Evolutionary conservation across 192 early-diverging fungal species (phyloP).

Genomic region (Coemansia sp.): DNA sequence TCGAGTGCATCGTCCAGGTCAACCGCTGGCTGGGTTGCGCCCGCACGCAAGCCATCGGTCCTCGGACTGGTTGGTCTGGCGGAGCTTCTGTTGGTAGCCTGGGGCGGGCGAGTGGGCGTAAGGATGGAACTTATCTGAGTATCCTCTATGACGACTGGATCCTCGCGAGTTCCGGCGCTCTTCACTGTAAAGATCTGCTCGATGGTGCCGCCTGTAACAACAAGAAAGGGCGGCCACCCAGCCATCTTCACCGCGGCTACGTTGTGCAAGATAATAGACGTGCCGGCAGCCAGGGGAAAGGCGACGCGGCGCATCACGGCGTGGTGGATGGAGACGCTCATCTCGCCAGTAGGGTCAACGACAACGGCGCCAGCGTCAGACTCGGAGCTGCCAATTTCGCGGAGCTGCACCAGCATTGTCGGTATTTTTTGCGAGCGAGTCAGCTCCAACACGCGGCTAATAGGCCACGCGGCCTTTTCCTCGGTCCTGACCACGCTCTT

Average conservation of each 20-base stretch:
- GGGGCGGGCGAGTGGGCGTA: neutral
- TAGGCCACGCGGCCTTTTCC: constrained; percentile 23
- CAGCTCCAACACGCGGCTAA: constrained; percentile 27
- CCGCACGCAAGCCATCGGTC: neutral
- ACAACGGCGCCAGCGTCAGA: constrained; percentile 34
- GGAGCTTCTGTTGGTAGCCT: neutral
- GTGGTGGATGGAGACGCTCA: constrained; percentile 43
- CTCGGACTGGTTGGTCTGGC: neutral
- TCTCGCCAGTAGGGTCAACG: constrained; percentile 53
- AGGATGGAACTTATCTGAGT: constrained; percentile 16
- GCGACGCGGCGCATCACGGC: constrained; percentile 28
- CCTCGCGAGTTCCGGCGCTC: constrained; percentile 18
- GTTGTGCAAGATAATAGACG: constrained; percentile 42
- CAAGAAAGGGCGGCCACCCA: constrained; percentile 34
- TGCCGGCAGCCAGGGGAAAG: constrained; percentile 26
- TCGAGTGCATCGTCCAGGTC: constrained; percentile 7
- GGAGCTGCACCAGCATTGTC: constrained; percentile 46
- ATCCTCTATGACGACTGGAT: constrained; percentile 35
- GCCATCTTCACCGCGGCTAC: constrained; percentile 38
- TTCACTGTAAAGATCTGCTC: constrained; percentile 44
- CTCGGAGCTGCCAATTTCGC: constrained; percentile 33
- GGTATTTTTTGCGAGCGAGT: constrained; percentile 23
- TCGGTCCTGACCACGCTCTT: constrained; percentile 6
- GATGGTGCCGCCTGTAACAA: constrained; percentile 39
- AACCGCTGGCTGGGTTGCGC: neutral